These are phyloP conservation scores for Fraxinus sp. DNA, from an alignment of 305 asterid genomes.

Conservation along the genomic window DNA sequence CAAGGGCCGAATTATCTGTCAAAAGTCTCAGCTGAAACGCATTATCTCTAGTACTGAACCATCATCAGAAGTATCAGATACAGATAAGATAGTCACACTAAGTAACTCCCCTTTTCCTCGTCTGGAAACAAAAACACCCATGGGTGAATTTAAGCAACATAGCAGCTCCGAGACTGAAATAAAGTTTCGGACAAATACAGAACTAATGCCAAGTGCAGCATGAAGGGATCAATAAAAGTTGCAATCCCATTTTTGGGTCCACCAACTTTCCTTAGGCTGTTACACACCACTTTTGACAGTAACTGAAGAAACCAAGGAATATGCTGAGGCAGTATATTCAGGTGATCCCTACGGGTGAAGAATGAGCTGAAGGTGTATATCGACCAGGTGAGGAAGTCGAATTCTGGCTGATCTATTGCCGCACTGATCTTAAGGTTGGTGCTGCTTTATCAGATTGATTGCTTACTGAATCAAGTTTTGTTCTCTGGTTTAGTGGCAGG, in stretches of 20 bases:
- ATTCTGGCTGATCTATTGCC: conserved; percentile 10
- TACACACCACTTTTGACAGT: conserved; percentile 7
- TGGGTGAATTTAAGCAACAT: conserved; percentile 37
- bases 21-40: conserved; percentile 78
- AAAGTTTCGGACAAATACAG: conserved; percentile 39
- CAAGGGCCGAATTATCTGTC: conserved; percentile 86
- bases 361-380: conserved; percentile 9
- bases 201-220: conserved; percentile 63
- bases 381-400: neutral
- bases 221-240: conserved; percentile 27
- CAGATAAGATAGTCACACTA: conserved; percentile 34
- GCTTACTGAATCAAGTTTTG: conserved; percentile 30
- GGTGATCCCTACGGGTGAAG: conserved; percentile 1
- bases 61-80: conserved; percentile 47
- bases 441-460: conserved; percentile 17
- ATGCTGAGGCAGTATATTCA: neutral
- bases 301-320: conserved; percentile 18
- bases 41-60: conserved; percentile 39
- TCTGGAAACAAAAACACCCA: conserved; percentile 34
- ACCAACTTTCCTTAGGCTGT: conserved; percentile 13
- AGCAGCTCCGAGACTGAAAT: conserved; percentile 29
- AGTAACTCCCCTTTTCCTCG: conserved; percentile 60
- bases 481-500: conserved; percentile 36
- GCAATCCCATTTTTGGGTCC: conserved; percentile 20
- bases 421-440: neutral